These are phyloP conservation scores for Knufia fluminis DNA, from an alignment of 2,329 filamentous ascomycete genomes.

Conservation along the genomic window DNA sequence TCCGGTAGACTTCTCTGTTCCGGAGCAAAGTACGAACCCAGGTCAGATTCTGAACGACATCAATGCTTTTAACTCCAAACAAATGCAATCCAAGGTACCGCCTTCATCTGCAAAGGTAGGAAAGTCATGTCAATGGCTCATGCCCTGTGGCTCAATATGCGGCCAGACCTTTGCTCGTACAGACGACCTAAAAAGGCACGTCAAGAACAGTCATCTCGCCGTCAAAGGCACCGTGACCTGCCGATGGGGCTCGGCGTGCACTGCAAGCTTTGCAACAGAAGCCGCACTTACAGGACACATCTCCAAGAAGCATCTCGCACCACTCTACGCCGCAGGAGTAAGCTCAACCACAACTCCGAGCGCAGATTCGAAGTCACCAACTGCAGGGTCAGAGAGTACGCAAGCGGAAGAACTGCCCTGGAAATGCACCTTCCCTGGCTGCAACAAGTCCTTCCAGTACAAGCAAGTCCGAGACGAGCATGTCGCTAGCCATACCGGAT, in stretches of 20 bases:
- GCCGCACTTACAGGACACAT: slow-evolving; percentile 23
- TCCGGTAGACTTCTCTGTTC: not conserved
- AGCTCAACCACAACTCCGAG: slow-evolving; percentile 2
- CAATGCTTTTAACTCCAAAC: slow-evolving; percentile 11
- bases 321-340: slow-evolving; percentile 11
- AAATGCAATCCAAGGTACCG: not conserved
- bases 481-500: slow-evolving; percentile 17
- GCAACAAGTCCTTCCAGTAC: slow-evolving; percentile 23
- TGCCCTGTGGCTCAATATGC: slow-evolving; percentile 23
- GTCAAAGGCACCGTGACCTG: slow-evolving; percentile 20
- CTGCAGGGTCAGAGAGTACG: slow-evolving; percentile 7
- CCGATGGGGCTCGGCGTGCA: slow-evolving; percentile 19
- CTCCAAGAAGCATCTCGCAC: slow-evolving; percentile 22
- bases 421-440: slow-evolving; percentile 23
- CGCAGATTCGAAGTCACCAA: slow-evolving; percentile 3
- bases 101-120: not conserved
- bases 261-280: slow-evolving; percentile 21
- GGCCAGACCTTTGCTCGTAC: slow-evolving; percentile 19
- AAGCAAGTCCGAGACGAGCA: slow-evolving; percentile 23
- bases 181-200: slow-evolving; percentile 23
- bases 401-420: slow-evolving; percentile 15
- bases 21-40: not conserved
- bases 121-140: slow-evolving; percentile 21
- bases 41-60: slow-evolving; percentile 8
- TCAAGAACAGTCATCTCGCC: slow-evolving; percentile 19